Evolutionary conservation across 2,329 filamentous ascomycete species (phyloP).

Genomic region (Colletotrichum phormii): DNA sequence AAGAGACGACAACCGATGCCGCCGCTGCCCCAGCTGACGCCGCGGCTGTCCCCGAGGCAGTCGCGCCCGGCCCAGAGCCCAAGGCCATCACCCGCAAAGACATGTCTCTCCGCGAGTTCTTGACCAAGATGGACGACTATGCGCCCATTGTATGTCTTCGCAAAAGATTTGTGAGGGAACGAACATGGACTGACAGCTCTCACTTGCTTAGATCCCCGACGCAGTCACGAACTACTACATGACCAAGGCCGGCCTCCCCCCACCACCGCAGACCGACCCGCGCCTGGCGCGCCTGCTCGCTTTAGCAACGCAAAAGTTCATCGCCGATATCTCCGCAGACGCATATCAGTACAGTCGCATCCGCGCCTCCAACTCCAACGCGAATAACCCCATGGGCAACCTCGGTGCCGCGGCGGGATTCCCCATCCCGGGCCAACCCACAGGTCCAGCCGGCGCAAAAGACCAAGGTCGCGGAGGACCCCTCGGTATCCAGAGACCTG

Average conservation of each 20-base stretch:
- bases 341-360: constrained; percentile 98
- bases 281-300: constrained; percentile 93
- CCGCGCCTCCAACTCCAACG: constrained; percentile 86
- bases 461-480: constrained; percentile 69
- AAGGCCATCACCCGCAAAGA: constrained; percentile 87
- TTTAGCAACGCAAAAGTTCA: constrained; percentile 98
- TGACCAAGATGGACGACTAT: constrained; percentile 98
- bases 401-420: constrained; percentile 81
- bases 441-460: constrained; percentile 67
- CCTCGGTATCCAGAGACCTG: constrained; percentile 80
- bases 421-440: constrained; percentile 69
- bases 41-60: constrained; percentile 50
- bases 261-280: constrained; percentile 88
- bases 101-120: constrained; percentile 89
- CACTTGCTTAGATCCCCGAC: constrained; percentile 84
- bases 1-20: constrained; percentile 16
- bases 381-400: constrained; percentile 91
- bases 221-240: constrained; percentile 99
- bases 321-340: constrained; percentile 96
- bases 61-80: constrained; percentile 65
- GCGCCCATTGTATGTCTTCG: constrained; percentile 85
- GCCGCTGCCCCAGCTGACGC: constrained; percentile 8
- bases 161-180: too few species aligned
- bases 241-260: constrained; percentile 92
- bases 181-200: neutral